phyloP scores from a whole-genome alignment of 1,284 basidiomycete genomes.

The Rhodofomes roseus region DNA sequence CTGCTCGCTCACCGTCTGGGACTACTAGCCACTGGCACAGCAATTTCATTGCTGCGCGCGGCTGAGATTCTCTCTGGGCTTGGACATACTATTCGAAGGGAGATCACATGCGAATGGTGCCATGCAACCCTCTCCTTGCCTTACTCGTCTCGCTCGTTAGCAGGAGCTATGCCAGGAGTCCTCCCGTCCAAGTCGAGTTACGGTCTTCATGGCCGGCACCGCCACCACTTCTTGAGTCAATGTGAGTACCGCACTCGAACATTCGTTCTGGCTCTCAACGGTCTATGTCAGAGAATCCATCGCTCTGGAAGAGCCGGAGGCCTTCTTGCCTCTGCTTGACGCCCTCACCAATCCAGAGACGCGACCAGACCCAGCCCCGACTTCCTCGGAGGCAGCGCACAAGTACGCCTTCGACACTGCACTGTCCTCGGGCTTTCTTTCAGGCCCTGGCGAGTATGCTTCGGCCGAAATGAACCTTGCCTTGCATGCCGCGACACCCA shows the following conservation, averaged over 20 bases:
- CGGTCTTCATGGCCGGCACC: constrained; percentile 80
- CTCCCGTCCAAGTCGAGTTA: constrained; percentile 76
- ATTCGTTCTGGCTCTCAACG: constrained; percentile 3
- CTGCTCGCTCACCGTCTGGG: too few species aligned
- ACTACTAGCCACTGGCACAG: too few species aligned
- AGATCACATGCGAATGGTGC: background rate
- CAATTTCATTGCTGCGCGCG: background rate
- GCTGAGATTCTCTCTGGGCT: background rate
- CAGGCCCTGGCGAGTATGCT: constrained; percentile 44
- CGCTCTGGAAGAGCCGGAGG: constrained; percentile 57
- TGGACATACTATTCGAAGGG: background rate
- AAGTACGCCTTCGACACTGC: constrained; percentile 51
- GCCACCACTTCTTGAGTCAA: constrained; percentile 73
- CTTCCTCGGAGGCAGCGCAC: constrained; percentile 46
- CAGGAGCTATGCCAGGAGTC: constrained; percentile 23
- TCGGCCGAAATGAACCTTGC: constrained; percentile 62
- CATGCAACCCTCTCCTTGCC: background rate
- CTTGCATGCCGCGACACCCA: constrained; percentile 66
- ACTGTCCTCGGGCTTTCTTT: constrained; percentile 41
- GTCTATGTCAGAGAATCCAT: constrained; percentile 50
- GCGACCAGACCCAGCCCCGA: constrained; percentile 32
- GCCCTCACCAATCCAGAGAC: constrained; percentile 52
- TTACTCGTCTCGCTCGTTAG: background rate
- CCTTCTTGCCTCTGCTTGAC: constrained; percentile 70
- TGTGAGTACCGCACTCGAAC: constrained; percentile 52